Base-by-base conservation (phyloP, 2,329 filamentous ascomycete genomes). In the Colletotrichum neosansevieriae region DNA sequence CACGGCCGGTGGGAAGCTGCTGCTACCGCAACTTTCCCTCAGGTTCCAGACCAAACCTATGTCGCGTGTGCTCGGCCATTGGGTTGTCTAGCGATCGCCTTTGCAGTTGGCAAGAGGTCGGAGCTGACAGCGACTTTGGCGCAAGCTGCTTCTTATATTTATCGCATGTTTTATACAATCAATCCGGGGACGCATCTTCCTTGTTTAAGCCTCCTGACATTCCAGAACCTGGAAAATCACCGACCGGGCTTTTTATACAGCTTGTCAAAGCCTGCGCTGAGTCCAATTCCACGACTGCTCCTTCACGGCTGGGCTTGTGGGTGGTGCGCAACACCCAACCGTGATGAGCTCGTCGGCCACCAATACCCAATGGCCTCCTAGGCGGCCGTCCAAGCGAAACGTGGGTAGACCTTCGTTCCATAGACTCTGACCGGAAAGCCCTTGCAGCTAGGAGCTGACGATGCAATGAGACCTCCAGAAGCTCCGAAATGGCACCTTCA, bases 401-500 rank as follows among this genome's bases (percentile, higher is more conserved):
- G 84, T 85, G 74, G 68, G 82, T 75, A 69, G 15, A 40, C 9
- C 4, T 21, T 34, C 45, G 5, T 47, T 29, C 9, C 19, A 7
- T 12, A 4, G 38, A 44, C n/a, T 15, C 50, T 19, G 15, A 40
- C 44, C 61, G 15, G 21, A 72, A 58, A 44, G 51, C 6, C n/a
- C 13, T 29, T 19, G 45, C 44, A 17, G 36, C n/a, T 12, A 15
- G 45, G 13, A 40, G 63, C 61, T 68, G 49, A 67, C 45, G 12
- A 21, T 50, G 29, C 44, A 51, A 19, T 66, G 49, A 38, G 42
- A 51, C 36, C 36, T 44, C 17, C 76, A 91, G 88, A 89, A 94
- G 86, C 85, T 97, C 70, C 91, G 92, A 72, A 92, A 95, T 77
- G 93, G 93, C 72, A 96, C 93, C 50, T 94, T 97, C 78, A 92